phyloP scores from a whole-genome alignment of 768 basidiomycete species.

The Lentinula lateritia region DNA sequence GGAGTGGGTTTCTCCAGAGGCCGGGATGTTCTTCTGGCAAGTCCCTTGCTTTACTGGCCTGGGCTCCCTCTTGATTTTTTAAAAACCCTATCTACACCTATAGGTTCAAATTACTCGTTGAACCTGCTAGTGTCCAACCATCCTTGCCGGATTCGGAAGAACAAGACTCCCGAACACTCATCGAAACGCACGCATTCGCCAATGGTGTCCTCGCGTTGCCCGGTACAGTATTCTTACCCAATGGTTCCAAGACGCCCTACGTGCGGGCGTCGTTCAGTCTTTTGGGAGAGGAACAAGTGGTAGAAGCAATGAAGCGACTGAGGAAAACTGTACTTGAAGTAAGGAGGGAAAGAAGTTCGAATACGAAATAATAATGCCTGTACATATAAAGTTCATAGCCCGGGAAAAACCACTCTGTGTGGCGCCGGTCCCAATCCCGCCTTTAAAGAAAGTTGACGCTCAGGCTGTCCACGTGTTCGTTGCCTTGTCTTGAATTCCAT shows the following conservation, averaged over 20 bases:
- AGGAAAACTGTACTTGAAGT: slow-evolving; percentile 28
- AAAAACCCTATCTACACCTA: not conserved
- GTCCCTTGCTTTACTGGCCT: slow-evolving; percentile 20
- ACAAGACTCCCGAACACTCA: slow-evolving; percentile 68
- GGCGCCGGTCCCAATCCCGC: too few relatives aligned
- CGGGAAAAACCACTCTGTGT: not conserved
- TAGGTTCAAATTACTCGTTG: slow-evolving; percentile 68
- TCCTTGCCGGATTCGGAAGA: slow-evolving; percentile 20
- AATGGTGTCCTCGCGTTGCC: slow-evolving; percentile 88
- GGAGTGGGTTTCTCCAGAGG: slow-evolving; percentile 64
- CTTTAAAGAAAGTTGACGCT: too few relatives aligned
- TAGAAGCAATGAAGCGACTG: slow-evolving; percentile 67
- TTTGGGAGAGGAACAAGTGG: slow-evolving; percentile 57
- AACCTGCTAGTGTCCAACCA: not conserved
- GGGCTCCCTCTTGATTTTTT: not conserved
- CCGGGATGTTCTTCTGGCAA: slow-evolving; percentile 89
- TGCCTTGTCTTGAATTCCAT: not conserved
- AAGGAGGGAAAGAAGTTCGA: not conserved
- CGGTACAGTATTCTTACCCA: slow-evolving; percentile 77
- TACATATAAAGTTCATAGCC: not conserved
- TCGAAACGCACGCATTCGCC: slow-evolving; percentile 69
- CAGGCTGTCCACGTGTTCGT: too few relatives aligned
- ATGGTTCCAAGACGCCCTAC: slow-evolving; percentile 60
- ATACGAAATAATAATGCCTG: not conserved
- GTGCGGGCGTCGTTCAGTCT: slow-evolving; percentile 83